Evolutionary conservation across 2,329 filamentous ascomycete species (phyloP).

Genomic region (Myriosclerotinia duriaeana): DNA sequence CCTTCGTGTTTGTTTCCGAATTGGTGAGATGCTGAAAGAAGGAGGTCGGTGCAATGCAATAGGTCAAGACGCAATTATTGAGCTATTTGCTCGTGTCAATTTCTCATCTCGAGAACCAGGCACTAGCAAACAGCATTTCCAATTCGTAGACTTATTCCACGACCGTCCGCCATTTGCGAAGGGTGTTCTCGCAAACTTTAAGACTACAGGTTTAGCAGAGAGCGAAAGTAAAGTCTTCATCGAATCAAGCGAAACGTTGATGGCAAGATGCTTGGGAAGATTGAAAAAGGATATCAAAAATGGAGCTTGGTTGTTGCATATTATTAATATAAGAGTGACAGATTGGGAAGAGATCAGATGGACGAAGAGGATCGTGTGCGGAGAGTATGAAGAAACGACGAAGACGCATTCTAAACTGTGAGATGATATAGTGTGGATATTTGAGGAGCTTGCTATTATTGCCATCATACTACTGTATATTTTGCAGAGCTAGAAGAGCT

Average conservation of each 20-base stretch:
- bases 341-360: slow-evolving; percentile 55
- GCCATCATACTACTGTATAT: slow-evolving; percentile 29
- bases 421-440: slow-evolving; percentile 18
- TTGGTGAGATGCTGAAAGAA: slow-evolving; percentile 58
- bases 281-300: slow-evolving; percentile 47
- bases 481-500: slow-evolving; percentile 23
- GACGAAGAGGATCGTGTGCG: slow-evolving; percentile 47
- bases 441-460: slow-evolving; percentile 29
- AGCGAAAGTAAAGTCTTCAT: slow-evolving; percentile 49
- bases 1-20: slow-evolving; percentile 62
- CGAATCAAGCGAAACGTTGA: slow-evolving; percentile 36
- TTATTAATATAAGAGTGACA: slow-evolving; percentile 53
- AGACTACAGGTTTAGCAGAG: slow-evolving; percentile 47
- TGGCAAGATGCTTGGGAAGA: slow-evolving; percentile 51
- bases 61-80: slow-evolving; percentile 56
- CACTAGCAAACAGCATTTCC: slow-evolving; percentile 57
- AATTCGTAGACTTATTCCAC: slow-evolving; percentile 63
- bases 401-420: slow-evolving; percentile 14
- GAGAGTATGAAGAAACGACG: slow-evolving; percentile 27
- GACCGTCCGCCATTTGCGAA: slow-evolving; percentile 55
- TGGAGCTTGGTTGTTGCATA: slow-evolving; percentile 44
- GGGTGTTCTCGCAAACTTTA: slow-evolving; percentile 49
- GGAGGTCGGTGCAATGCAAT: slow-evolving; percentile 47
- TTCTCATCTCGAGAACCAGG: slow-evolving; percentile 55
- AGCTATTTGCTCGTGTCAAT: slow-evolving; percentile 62